These are phyloP conservation scores for Eremothecium sinecaudum DNA, from an alignment of 1,139 yeast species.

Conservation along the genomic window DNA sequence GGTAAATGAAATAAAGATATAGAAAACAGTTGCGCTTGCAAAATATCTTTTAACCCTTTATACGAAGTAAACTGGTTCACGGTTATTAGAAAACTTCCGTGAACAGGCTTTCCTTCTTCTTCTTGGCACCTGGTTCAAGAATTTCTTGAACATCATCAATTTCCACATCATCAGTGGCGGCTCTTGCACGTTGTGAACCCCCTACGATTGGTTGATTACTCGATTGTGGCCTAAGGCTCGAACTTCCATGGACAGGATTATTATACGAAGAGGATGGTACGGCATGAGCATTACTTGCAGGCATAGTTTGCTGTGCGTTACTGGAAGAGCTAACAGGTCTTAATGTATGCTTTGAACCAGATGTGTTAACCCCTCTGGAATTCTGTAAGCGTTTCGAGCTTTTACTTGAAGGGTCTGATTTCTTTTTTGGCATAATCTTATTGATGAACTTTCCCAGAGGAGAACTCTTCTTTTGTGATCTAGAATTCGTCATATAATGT, in stretches of 20 bases:
- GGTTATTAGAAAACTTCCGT: slow-evolving; percentile 27
- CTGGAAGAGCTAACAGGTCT: not conserved
- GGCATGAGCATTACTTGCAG: not conserved
- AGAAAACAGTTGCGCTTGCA: too few relatives aligned
- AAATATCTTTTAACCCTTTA: too few relatives aligned
- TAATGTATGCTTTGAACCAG: not conserved
- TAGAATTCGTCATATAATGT: too few relatives aligned
- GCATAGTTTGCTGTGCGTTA: not conserved
- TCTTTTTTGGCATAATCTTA: slow-evolving; percentile 3
- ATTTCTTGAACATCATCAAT: not conserved
- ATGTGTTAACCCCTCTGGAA: not conserved
- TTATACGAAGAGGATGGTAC: not conserved
- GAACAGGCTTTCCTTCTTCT: slow-evolving; percentile 21
- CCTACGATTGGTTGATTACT: too few relatives aligned
- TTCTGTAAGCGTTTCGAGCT: too few relatives aligned
- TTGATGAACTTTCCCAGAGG: slow-evolving; percentile 3
- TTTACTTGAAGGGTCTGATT: not conserved
- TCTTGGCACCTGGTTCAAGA: not conserved
- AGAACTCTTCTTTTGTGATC: too few relatives aligned
- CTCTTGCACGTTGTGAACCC: not conserved
- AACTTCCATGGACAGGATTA: too few relatives aligned
- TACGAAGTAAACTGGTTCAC: too few relatives aligned
- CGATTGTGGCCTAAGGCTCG: too few relatives aligned
- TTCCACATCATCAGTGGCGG: not conserved
- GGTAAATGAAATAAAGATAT: too few relatives aligned